These are phyloP conservation scores for Chytriomyces hyalinus DNA, from an alignment of 192 early-diverging fungal species.

Conservation along the genomic window DNA sequence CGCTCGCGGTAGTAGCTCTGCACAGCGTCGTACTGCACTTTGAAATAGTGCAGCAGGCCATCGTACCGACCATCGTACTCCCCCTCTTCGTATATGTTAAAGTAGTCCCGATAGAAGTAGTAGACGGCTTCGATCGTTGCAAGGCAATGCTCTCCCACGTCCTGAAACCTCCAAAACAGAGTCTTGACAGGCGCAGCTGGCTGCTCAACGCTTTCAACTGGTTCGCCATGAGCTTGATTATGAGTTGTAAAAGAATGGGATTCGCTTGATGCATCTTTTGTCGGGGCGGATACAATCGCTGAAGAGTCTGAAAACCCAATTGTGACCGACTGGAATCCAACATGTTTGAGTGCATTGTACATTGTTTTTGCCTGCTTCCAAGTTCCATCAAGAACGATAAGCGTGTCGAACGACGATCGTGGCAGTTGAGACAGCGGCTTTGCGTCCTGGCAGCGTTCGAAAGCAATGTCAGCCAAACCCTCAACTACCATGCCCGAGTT, in stretches of 20 bases:
- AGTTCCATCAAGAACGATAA: conserved; percentile 95
- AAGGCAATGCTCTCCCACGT: conserved; percentile 70
- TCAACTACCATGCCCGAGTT: not conserved
- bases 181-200: conserved; percentile 54
- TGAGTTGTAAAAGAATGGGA: not conserved
- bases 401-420: conserved; percentile 66
- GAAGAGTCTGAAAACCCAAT: conserved; percentile 35
- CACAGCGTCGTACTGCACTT: conserved; percentile 82
- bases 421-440: conserved; percentile 72
- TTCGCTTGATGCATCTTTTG: not conserved
- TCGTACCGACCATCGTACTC: conserved; percentile 75
- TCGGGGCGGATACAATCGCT: not conserved
- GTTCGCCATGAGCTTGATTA: no score
- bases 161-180: conserved; percentile 91
- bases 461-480: not conserved
- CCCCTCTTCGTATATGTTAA: conserved; percentile 40
- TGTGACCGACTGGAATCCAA: conserved; percentile 59
- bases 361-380: conserved; percentile 81
- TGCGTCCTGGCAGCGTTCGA: conserved; percentile 55
- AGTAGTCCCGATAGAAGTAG: conserved; percentile 86
- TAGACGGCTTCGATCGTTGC: conserved; percentile 98
- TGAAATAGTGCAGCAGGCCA: conserved; percentile 87
- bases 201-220: not conserved
- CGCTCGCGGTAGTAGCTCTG: conserved; percentile 76
- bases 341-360: conserved; percentile 38